A percentile compares a stretch with the other conserved stretches of the same genome.
Evolutionary conservation across 257 asterid species (phyloP).

Genomic region (Voacanga thouarsii): DNA sequence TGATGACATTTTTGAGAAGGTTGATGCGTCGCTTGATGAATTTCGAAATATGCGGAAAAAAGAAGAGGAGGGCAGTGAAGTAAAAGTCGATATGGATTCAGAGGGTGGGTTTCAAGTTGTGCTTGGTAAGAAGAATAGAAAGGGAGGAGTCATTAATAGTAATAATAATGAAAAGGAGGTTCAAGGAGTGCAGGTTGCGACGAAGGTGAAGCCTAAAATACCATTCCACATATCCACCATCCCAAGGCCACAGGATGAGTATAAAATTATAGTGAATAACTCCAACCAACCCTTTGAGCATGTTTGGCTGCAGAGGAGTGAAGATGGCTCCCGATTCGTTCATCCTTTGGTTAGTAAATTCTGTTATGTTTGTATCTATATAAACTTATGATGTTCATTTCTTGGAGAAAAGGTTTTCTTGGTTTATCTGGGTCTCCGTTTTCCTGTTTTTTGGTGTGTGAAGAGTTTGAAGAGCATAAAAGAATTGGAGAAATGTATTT

Average conservation of each 20-base stretch:
- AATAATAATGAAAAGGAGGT: conserved; percentile 34
- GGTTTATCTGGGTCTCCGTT: background rate
- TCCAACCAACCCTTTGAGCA: conserved; percentile 79
- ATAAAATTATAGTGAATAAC: conserved; percentile 76
- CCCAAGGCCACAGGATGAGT: conserved; percentile 79
- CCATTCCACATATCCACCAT: conserved; percentile 76
- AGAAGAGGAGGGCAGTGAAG: conserved; percentile 57
- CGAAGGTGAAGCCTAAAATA: conserved; percentile 66
- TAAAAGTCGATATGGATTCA: conserved; percentile 35
- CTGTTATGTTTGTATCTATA: background rate
- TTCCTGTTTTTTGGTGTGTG: conserved; percentile 34
- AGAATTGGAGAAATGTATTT: background rate
- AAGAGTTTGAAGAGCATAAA: background rate
- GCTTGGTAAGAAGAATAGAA: conserved; percentile 62
- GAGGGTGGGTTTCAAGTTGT: conserved; percentile 77
- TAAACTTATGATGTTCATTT: background rate
- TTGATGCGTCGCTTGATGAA: conserved; percentile 72
- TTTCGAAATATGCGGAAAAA: conserved; percentile 46
- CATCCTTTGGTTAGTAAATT: conserved; percentile 72
- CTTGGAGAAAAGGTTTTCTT: background rate
- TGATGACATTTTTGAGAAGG: conserved; percentile 65
- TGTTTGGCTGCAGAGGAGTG: conserved; percentile 81
- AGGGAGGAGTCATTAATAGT: conserved; percentile 19
- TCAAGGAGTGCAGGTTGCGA: conserved; percentile 58
- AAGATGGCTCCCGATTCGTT: conserved; percentile 59